These are phyloP conservation scores for Punica granatum DNA, from an alignment of 345 rosid species.

Conservation along the genomic window DNA sequence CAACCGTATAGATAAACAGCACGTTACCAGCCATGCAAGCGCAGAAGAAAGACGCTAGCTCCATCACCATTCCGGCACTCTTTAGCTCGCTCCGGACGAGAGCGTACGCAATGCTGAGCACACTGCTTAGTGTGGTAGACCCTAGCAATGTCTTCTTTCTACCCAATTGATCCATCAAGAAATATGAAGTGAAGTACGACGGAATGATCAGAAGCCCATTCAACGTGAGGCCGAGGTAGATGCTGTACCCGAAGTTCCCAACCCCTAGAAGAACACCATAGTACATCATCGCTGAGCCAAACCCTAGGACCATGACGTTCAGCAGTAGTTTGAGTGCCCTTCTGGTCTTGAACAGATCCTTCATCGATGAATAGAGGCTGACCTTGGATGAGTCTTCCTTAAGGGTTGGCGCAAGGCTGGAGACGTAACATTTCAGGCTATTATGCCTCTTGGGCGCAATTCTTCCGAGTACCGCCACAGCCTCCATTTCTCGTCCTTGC, in stretches of 20 bases:
- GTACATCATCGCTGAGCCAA: conserved; percentile 38
- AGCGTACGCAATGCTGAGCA: conserved; percentile 24
- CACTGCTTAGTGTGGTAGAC: conserved; percentile 26
- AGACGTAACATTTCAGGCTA: background rate
- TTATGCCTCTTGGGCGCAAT: background rate
- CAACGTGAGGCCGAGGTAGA: conserved; percentile 31
- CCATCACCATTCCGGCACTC: conserved; percentile 24
- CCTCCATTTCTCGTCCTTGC: conserved; percentile 30
- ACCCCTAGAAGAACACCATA: conserved; percentile 40
- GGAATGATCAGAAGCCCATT: conserved; percentile 39
- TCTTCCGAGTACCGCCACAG: conserved; percentile 16
- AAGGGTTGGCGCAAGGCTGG: background rate
- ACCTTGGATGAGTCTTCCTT: background rate
- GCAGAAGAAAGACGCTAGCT: conserved; percentile 47
- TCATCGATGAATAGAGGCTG: conserved; percentile 13
- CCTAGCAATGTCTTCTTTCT: conserved; percentile 29
- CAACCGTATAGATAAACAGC: conserved; percentile 41
- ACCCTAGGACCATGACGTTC: conserved; percentile 22
- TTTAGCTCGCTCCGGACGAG: conserved; percentile 5
- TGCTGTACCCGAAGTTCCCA: conserved; percentile 27
- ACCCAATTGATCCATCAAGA: conserved; percentile 21
- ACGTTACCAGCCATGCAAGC: conserved; percentile 30
- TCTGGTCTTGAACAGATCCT: conserved; percentile 10
- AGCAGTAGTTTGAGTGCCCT: conserved; percentile 17
- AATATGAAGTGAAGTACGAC: conserved; percentile 22